Conservation (phyloP, 2,329 filamentous ascomycete species). For the Phoma sp. region DNA sequence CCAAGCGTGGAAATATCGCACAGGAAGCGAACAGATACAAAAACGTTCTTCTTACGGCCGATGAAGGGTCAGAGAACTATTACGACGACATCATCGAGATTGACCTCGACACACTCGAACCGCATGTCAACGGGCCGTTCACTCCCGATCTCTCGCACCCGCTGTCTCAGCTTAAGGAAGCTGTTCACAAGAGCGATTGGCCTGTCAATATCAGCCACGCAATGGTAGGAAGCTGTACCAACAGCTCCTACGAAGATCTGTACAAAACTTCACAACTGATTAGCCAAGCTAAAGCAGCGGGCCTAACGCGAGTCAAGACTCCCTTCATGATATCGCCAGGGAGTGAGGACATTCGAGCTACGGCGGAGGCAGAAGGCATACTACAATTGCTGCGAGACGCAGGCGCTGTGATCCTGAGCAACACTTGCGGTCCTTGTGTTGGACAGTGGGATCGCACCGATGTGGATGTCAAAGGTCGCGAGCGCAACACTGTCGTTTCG, state of each 20-base stretch:
- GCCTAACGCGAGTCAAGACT: slow-evolving; percentile 36
- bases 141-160: slow-evolving; percentile 46
- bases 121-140: slow-evolving; percentile 47
- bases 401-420: slow-evolving; percentile 42
- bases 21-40: slow-evolving; percentile 29
- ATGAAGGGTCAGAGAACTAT: slow-evolving; percentile 38
- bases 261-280: slow-evolving; percentile 39
- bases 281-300: slow-evolving; percentile 39
- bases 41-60: slow-evolving; percentile 32
- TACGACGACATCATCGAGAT: slow-evolving; percentile 49
- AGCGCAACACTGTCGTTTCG: slow-evolving; percentile 45
- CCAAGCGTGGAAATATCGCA: slow-evolving; percentile 34
- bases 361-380: slow-evolving; percentile 39
- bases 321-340: slow-evolving; percentile 44
- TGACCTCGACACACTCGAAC: slow-evolving; percentile 43
- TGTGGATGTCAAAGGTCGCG: slow-evolving; percentile 29
- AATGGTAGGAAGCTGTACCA: slow-evolving; percentile 48
- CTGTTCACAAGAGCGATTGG: slow-evolving; percentile 38
- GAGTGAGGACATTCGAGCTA: slow-evolving; percentile 45
- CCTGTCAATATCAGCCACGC: slow-evolving; percentile 37
- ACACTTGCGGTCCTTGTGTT: slow-evolving; percentile 46
- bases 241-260: slow-evolving; percentile 49
- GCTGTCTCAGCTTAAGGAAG: slow-evolving; percentile 37
- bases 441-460: slow-evolving; percentile 48
- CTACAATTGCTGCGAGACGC: slow-evolving; percentile 36